Evolutionary conservation across 2,329 filamentous ascomycete species (phyloP), one percentile per base, ranked within the genome.

Genomic region (Sclerotinia minor): DNA sequence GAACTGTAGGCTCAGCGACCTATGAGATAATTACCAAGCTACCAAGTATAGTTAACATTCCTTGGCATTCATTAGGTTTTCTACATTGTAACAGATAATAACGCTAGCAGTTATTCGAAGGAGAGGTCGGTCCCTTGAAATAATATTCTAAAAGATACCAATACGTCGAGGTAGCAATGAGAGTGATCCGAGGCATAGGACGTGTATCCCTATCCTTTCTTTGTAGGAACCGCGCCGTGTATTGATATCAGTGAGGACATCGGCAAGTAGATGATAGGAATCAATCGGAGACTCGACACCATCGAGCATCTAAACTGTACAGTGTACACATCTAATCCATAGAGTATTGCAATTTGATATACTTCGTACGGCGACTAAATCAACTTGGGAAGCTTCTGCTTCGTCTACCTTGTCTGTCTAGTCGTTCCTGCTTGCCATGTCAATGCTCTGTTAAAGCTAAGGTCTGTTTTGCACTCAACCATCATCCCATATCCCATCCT

Each of bases 401-500:
- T 24, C 15, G 8, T 21, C 38, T 24, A 13, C 38, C 57, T 59
- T 59, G 38, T 17, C 57, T 59, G 57, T 45, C 38, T 45, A 21
- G 41, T 41, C 38, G 8, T 45, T 58, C 35, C 13, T 58, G 54
- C 54, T 11, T 58, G 54, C 54, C 54, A 58, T 58, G 35, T 44
- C 35, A 58, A 45, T 45, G 38, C 55, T 58, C 29, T 45, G 55
- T 29, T 21, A 13, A 21, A 45, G 38, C 55, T 58, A 58, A 32
- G 41, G 38, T 24, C 21, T 59, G 44, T 45, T 45, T 26, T 13
- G n/a, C 35, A 44, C 35, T 58, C 35, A 38, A 57, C 32, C 32
- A 55, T 38, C 32, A 55, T 57, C 32, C 35, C n/a, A 24, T 57
- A 24, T 44, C 38, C 35, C 38, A 52, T 26, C 49, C 24, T 29